Evolutionary conservation across 2,329 filamentous ascomycete genomes (phyloP).

Genomic region (Colletotrichum liriopes): DNA sequence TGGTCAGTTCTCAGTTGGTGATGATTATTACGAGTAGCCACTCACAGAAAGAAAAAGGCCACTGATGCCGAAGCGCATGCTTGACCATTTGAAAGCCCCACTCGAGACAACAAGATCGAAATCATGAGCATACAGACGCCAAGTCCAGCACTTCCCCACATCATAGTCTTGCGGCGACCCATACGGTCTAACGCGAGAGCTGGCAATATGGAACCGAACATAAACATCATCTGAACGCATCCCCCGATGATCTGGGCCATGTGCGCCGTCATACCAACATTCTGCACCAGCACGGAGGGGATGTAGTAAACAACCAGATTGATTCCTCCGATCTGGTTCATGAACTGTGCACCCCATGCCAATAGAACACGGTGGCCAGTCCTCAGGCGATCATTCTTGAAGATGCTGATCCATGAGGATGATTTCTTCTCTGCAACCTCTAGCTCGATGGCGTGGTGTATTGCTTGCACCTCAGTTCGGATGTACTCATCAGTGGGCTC

Average conservation of each 20-base stretch:
- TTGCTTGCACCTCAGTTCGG: conserved; percentile 54
- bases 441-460: conserved; percentile 59
- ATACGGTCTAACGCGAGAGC: conserved; percentile 54
- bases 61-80: conserved; percentile 49
- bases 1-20: background rate
- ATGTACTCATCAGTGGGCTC: conserved; percentile 52
- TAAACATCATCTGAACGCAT: conserved; percentile 57
- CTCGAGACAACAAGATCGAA: conserved; percentile 49
- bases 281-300: conserved; percentile 51
- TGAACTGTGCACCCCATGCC: conserved; percentile 63
- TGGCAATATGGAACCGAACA: conserved; percentile 54
- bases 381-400: conserved; percentile 60
- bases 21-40: background rate
- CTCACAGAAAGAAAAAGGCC: conserved; percentile 55
- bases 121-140: conserved; percentile 57
- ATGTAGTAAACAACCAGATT: conserved; percentile 61
- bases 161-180: conserved; percentile 61
- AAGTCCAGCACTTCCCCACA: conserved; percentile 55
- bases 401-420: conserved; percentile 58
- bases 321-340: conserved; percentile 66
- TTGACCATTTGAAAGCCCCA: conserved; percentile 40
- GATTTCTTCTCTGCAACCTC: conserved; percentile 51
- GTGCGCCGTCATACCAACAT: conserved; percentile 51
- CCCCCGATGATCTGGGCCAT: conserved; percentile 54
- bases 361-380: conserved; percentile 62